A percentile compares a stretch with the other conserved stretches of the same genome.
Evolutionary conservation across 2,329 filamentous ascomycete species (phyloP).

Genomic region (Stachybotrys chlorohalonatus): DNA sequence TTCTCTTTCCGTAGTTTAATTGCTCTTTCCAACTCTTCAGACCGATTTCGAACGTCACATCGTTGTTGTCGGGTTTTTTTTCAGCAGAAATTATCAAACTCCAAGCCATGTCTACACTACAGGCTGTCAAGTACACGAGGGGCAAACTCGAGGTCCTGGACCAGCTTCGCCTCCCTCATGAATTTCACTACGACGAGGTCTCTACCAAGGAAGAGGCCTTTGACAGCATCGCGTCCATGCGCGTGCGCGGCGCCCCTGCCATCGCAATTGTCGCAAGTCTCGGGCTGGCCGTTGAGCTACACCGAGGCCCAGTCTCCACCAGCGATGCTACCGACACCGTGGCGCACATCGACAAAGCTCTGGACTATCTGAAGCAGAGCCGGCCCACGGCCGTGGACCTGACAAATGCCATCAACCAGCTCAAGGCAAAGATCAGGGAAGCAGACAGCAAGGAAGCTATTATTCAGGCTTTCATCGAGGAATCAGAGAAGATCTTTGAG

Average conservation of each 20-base stretch:
- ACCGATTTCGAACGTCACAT: neutral
- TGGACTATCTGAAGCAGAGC: conserved; percentile 82
- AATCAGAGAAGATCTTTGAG: conserved; percentile 77
- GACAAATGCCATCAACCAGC: conserved; percentile 75
- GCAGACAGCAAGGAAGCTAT: conserved; percentile 40
- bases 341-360: conserved; percentile 61
- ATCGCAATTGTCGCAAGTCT: conserved; percentile 97
- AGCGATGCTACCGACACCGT: conserved; percentile 47
- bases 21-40: neutral
- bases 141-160: conserved; percentile 71
- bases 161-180: conserved; percentile 73
- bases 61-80: neutral
- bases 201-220: conserved; percentile 66
- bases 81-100: neutral
- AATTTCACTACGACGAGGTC: conserved; percentile 68
- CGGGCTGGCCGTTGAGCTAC: conserved; percentile 76
- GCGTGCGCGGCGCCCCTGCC: conserved; percentile 72
- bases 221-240: conserved; percentile 74
- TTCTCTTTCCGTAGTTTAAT: neutral
- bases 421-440: conserved; percentile 55
- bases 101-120: conserved; percentile 45
- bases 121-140: conserved; percentile 69
- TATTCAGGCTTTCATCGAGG: conserved; percentile 61
- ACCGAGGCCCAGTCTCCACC: conserved; percentile 39
- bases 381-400: conserved; percentile 93